Base-by-base conservation (phyloP, 2,329 filamentous ascomycete genomes). In the Dryadomyces quercivorus region DNA sequence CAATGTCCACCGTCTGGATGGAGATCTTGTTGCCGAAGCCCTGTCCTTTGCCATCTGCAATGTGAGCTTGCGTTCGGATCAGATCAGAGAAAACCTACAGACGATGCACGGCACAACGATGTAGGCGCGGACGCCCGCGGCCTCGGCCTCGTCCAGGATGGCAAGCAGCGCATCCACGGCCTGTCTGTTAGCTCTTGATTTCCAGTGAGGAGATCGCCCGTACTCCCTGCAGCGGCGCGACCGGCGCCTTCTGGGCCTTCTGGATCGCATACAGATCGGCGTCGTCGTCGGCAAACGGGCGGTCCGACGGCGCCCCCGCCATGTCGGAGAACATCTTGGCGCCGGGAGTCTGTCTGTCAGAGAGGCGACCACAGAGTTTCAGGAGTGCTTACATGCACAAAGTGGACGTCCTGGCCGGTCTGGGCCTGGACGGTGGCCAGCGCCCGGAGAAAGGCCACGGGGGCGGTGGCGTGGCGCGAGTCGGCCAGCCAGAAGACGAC, bases 21-120 rank as follows among this genome's bases (percentile, higher is more conserved):
- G 75, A 77, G 44, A 74, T 74, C 1, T 54, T 57, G 57, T 78
- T 77, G 1, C 75, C 74, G 54, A 77, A 77, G 0, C 75, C 75
- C 55, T 71, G 67, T 3, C 74, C 72, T 53, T 69, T 63, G 7
- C 75, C 75, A 58, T 75, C 53, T 55, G 15, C n/a, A n/a, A n/a
- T n/a, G n/a, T n/a, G n/a, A n/a, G n/a, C n/a, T n/a, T n/a, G n/a
- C n/a, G n/a, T n/a, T n/a, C n/a, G n/a, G n/a, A n/a, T n/a, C n/a
- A 20, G n/a, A 44, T 2, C 3, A 8, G n/a, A 20, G n/a, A 44
- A 20, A 3, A 20, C 51, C 38, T 48, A 55, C 54, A 78, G 15
- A 80, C 76, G 31, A 79, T 72, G 59, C 76, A 79, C 1, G 76
- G 76, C 0, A 64, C 65, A 60, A 79, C 78, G n/a, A 79, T 70